Evolutionary conservation across 164 flowering plant species (phyloP), one percentile per base, ranked within the genome.

Genomic region (Chloranthus sessilifolius): DNA sequence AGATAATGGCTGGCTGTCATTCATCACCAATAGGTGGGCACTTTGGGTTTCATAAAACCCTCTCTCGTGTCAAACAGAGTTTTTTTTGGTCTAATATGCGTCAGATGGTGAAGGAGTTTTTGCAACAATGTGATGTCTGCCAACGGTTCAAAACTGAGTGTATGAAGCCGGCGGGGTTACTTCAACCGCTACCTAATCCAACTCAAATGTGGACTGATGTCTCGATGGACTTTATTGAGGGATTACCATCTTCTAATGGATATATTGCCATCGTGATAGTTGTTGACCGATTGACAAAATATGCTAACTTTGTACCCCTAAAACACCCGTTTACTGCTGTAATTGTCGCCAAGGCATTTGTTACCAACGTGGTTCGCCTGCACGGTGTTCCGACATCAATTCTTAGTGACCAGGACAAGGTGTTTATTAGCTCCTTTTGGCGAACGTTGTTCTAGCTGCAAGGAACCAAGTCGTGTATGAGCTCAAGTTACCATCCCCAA

Each of bases 311-410:
- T n/a, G n/a, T n/a, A n/a, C n/a, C n/a, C n/a, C n/a, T n/a, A n/a
- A n/a, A n/a, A n/a, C n/a, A n/a, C n/a, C n/a, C n/a, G n/a, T n/a
- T n/a, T n/a, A n/a, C n/a, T n/a, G n/a, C n/a, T 3, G 2, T 3
- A 0, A 8, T 2, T 0, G 45, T 61, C 6, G 60, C 31, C 7
- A 19, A 49, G 3, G 7, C 28, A 1, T 61, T 43, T 27, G 27
- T 26, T 1, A 20, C 11, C 19, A 17, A 31, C 3, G 22, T 61
- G 1, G 47, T 17, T 2, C 39, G 28, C 14, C 4, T 54, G 3
- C 60, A 48, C 33, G 59, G 65, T 3, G 31, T 55, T 28, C 55
- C 50, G 1, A 3, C 11, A 0, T 29, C 44, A 3, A 47, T 61
- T 3, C 36, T 54, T 9, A 33, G 26, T 12, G 43, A 51, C 24